Evolutionary conservation across 164 flowering plant genomes (phyloP).

Genomic region (Annona squamosa): DNA sequence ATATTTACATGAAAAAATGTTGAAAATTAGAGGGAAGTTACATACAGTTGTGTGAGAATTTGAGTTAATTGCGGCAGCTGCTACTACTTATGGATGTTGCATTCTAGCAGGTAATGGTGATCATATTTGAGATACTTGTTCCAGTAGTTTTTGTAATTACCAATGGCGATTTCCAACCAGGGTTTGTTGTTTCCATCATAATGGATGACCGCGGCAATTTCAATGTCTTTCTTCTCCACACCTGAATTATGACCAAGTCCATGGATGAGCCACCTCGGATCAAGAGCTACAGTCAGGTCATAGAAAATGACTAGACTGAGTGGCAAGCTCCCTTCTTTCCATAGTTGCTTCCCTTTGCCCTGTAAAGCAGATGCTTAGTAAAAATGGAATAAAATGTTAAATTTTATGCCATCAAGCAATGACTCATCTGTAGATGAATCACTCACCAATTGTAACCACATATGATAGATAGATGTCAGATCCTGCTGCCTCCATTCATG

Average conservation of each 20-base stretch:
- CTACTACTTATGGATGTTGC: conserved; percentile 65
- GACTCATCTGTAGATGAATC: background rate
- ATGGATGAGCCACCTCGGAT: conserved; percentile 65
- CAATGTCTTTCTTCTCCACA: conserved; percentile 33
- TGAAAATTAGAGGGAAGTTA: background rate
- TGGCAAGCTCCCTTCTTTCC: conserved; percentile 71
- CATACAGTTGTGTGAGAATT: background rate
- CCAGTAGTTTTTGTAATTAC: conserved; percentile 71
- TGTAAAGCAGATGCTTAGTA: conserved; percentile 20
- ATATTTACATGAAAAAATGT: background rate
- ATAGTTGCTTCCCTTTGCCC: conserved; percentile 56
- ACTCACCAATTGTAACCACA: conserved; percentile 69
- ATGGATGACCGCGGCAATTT: conserved; percentile 75
- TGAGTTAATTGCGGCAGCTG: background rate
- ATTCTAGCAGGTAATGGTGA: conserved; percentile 69
- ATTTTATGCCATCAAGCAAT: background rate
- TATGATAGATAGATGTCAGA: conserved; percentile 50
- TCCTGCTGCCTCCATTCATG: conserved; percentile 60
- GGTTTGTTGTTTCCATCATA: conserved; percentile 86
- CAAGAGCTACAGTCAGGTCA: conserved; percentile 50
- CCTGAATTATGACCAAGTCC: conserved; percentile 72
- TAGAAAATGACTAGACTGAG: conserved; percentile 79
- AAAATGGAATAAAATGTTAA: too few species aligned
- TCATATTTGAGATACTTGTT: conserved; percentile 43
- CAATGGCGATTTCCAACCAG: conserved; percentile 80